phyloP scores from a whole-genome alignment of 345 rosid genomes.

The Camelina laxa region DNA sequence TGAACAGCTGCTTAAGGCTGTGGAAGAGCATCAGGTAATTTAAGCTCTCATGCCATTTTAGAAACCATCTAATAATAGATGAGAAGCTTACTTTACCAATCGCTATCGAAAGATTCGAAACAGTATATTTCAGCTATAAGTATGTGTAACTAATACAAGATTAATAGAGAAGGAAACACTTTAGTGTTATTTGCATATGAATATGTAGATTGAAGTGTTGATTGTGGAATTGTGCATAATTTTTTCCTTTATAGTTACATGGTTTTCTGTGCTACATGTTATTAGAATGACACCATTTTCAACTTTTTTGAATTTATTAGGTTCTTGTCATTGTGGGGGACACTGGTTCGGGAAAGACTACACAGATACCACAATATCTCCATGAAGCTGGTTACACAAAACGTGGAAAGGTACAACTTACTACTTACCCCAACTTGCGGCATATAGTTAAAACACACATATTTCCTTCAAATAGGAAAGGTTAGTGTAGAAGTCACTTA shows the following conservation, averaged over 20 bases:
- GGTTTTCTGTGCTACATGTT: too few relatives aligned
- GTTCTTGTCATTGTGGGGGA: too few relatives aligned
- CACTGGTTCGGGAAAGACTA: too few relatives aligned
- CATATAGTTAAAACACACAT: slow-evolving; percentile 13
- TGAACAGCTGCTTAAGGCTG: slow-evolving; percentile 79
- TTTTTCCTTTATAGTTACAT: too few relatives aligned
- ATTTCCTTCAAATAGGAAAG: background rate
- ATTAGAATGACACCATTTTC: too few relatives aligned
- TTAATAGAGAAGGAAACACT: background rate
- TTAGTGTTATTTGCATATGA: slow-evolving; percentile 11
- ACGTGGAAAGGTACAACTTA: too few relatives aligned
- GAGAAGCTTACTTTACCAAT: slow-evolving; percentile 8
- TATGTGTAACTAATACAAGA: slow-evolving; percentile 15
- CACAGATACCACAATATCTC: too few relatives aligned
- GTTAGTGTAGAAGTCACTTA: slow-evolving; percentile 11
- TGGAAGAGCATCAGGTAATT: slow-evolving; percentile 74
- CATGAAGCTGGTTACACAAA: too few relatives aligned
- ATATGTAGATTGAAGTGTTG: slow-evolving; percentile 25
- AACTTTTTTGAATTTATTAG: too few relatives aligned
- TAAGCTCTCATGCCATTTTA: too few relatives aligned
- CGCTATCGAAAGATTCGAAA: slow-evolving; percentile 4
- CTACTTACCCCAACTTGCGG: too few relatives aligned
- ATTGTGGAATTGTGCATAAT: slow-evolving; percentile 6
- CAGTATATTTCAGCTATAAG: background rate
- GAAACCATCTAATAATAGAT: slow-evolving; percentile 10